Base-by-base conservation (phyloP, 805 yeast species). In the Myxozyma neotropica region DNA sequence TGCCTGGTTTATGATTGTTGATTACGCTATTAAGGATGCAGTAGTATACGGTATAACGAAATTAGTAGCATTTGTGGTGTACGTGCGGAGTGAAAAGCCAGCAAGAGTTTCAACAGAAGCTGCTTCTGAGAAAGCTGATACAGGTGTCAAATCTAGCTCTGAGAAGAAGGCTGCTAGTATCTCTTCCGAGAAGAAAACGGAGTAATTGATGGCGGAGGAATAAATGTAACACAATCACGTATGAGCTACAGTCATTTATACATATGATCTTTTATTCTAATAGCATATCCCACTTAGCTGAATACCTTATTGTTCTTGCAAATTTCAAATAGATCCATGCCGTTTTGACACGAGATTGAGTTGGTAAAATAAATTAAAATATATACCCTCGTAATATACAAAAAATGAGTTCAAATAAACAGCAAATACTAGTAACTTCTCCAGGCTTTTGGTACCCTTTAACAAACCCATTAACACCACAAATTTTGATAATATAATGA, bases 1-100 rank as follows among this genome's bases (percentile, higher is more conserved):
- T n/a, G 69, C 63, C 10, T 67, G 69, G 69, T 67, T 67, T 33
- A 55, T 64, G 55, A 50, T 67, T 23, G 55, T 53, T 12, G 65
- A 58, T 26, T 64, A 64, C 47, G 67, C 67, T 17, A 54, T 59
- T 27, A 60, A 57, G 29, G 42, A 45, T 6, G 27, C 49, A 10
- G 55, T 58, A 12, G 63, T 50, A 6, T 44, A 12, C 19, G 31
- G 23, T 15, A 24, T 62, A 17, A 47, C 49, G 8, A 26, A 49
- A 26, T 7, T 31, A 1, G 53, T 24, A 15, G 44, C 24, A 10
- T 7, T 54, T 12, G 40, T 39, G 19, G 49, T 38, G 1, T 19
- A 36, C 12, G 23, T 33, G 13, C 53, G 38, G 29, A 39, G 27
- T 13, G 31, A 33, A 21, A 40, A 31, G 46, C 3, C 39, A 23